Percentiles rank a stretch among this genome's conserved stretches.
Conservation (phyloP, 345 rosid species). For the Rhizophora mangle region DNA sequence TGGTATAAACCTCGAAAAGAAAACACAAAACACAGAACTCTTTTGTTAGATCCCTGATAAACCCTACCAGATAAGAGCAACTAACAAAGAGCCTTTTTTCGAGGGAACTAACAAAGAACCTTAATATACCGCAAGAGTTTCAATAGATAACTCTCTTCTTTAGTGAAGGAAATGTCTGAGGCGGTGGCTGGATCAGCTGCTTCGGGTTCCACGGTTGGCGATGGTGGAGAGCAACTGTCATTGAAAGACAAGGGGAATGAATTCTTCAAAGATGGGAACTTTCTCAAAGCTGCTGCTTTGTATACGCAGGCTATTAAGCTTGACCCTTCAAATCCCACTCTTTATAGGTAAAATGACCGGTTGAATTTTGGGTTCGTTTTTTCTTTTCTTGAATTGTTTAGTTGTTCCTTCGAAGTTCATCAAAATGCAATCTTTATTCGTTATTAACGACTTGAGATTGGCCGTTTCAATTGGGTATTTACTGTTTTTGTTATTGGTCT, state of each 20-base stretch:
- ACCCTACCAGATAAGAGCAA: conserved; percentile 2
- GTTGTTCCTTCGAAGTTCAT: not conserved
- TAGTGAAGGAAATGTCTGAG: conserved; percentile 37
- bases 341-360: conserved; percentile 54
- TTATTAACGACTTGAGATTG: not conserved
- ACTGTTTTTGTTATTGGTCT: conserved; percentile 1
- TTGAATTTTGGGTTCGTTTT: not conserved
- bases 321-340: conserved; percentile 85
- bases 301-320: conserved; percentile 97
- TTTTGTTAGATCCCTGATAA: conserved; percentile 1
- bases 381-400: not conserved
- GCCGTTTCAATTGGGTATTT: conserved; percentile 5
- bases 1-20: not conserved
- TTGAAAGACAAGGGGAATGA: conserved; percentile 90
- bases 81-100: not conserved
- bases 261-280: conserved; percentile 92
- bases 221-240: conserved; percentile 45
- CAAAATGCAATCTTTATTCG: conserved; percentile 23
- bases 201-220: conserved; percentile 21
- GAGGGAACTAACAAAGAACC: not conserved
- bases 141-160: not conserved
- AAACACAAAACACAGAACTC: not conserved
- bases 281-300: conserved; percentile 95
- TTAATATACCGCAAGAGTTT: not conserved
- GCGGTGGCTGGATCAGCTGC: conserved; percentile 44